Base-by-base conservation (phyloP, 2,329 filamentous ascomycete species). In the Sordariomycetes sp. region DNA sequence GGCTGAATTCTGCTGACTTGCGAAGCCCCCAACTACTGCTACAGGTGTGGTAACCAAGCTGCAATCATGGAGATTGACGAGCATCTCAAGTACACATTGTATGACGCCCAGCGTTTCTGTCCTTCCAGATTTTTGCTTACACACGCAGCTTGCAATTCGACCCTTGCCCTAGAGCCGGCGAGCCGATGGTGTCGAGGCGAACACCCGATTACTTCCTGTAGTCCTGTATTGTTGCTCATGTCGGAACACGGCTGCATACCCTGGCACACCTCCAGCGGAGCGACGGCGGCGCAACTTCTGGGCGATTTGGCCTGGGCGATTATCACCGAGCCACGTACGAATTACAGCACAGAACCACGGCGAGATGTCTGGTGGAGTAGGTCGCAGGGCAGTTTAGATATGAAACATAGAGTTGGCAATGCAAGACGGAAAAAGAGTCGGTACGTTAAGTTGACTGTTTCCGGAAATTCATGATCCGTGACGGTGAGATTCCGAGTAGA, bases 11-110 rank as follows among this genome's bases (percentile, higher is more conserved):
- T 21, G 20, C 21, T 35, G 27, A 61, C 43, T 17, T 26, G 16
- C n/a, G 15, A 53, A 79, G 84, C 84, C 35, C 84, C 84, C 43
- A 90, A 90, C 61, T 98, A 98, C 72, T 98, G 90, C 70, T 96
- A 98, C 72, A 79, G 92, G 59, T 98, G 92, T 57, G 92, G 92
- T 55, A 98, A 98, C 64, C 92, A 96, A 64, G 92, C 92, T 37
- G 92, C 92, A n/a, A 96, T 98, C 60, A 98, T 98, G 92, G 92
- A 96, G 65, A 98, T 98, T 61, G 92, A 96, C 47, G 92, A 98
- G 66, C 88, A 96, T 61, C 68, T 98, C 57, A 96, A 98, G 71
- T 98, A 96, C 66, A 96, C 92, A 54, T 96, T 98, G 90, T 95
- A 75, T 63, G 87, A 21, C 20, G 30, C 15, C 42, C 4, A 32